Evolutionary conservation across 192 early-diverging fungal genomes (phyloP).

Genomic region (Geosiphon pyriformis): DNA sequence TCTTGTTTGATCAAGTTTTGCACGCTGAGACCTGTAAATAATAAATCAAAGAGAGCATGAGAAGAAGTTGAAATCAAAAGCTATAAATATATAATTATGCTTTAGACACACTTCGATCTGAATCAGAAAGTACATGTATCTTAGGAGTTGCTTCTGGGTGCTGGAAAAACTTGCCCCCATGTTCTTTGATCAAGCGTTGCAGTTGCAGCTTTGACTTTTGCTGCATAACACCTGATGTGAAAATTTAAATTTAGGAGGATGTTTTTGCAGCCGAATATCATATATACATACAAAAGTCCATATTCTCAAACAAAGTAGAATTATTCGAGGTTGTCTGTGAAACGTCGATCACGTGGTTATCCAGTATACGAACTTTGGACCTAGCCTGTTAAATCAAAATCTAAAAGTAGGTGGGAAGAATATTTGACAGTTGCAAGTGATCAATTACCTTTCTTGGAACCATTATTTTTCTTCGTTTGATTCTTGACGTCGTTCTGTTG

Average conservation of each 20-base stretch:
- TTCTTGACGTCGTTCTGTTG: background rate
- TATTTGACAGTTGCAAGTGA: background rate
- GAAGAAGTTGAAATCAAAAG: background rate
- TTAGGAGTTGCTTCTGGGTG: constrained; percentile 7
- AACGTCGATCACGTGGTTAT: background rate
- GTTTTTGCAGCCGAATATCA: background rate
- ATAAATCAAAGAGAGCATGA: background rate
- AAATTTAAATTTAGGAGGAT: background rate
- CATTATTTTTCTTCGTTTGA: background rate
- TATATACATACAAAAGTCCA: constrained; percentile 52
- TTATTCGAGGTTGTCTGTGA: constrained; percentile 13
- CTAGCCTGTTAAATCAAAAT: too few relatives aligned
- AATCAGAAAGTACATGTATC: constrained; percentile 12
- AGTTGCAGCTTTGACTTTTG: constrained; percentile 45
- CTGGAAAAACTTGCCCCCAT: constrained; percentile 61
- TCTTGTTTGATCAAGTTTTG: constrained; percentile 47
- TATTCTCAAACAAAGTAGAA: constrained; percentile 53
- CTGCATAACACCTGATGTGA: constrained; percentile 11
- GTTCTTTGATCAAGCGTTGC: constrained; percentile 52
- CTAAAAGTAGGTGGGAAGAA: too few relatives aligned
- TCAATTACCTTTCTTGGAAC: background rate
- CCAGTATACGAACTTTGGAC: background rate
- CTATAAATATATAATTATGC: background rate
- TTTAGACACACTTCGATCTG: constrained; percentile 3
- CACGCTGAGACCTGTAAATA: constrained; percentile 44